phyloP scores from a whole-genome alignment of 2,329 filamentous ascomycete genomes.

The Periconia digitata region DNA sequence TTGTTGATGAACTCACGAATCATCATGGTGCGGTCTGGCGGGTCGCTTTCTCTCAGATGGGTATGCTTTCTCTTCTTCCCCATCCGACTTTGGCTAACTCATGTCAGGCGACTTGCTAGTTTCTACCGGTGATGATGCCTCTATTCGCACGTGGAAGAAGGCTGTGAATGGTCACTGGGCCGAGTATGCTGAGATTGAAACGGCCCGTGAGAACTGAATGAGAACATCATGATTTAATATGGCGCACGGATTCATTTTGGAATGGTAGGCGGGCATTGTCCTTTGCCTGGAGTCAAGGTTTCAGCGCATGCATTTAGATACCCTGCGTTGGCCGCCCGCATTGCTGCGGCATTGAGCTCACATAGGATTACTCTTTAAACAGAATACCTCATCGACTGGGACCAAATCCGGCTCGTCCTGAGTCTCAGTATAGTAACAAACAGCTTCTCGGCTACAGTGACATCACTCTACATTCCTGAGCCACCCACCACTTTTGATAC shows the following conservation, averaged over 20 bases:
- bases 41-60: constrained; percentile 63
- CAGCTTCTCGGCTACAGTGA: background rate
- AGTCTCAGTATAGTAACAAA: background rate
- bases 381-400: no score
- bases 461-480: constrained; percentile 25
- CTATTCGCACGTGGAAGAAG: constrained; percentile 54
- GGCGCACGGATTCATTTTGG: background rate
- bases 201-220: constrained; percentile 30
- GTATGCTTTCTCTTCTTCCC: constrained; percentile 24
- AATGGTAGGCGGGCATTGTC: constrained; percentile 9
- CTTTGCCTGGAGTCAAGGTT: constrained; percentile 17
- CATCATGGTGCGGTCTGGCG: constrained; percentile 75
- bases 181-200: constrained; percentile 53
- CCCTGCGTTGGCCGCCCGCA: constrained; percentile 17
- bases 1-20: constrained; percentile 67
- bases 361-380: background rate
- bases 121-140: constrained; percentile 75
- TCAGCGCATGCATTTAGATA: constrained; percentile 25
- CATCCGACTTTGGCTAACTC: constrained; percentile 25
- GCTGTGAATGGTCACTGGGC: constrained; percentile 51
- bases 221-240: background rate
- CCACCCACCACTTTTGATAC: constrained; percentile 17
- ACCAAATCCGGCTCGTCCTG: background rate
- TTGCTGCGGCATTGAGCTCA: constrained; percentile 6
- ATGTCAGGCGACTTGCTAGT: constrained; percentile 70